phyloP scores from a whole-genome alignment of 176 grass and related monocot genomes.

The maize (Zea mays) region Zm-B73-REFERENCE-NAM-5.0 NC_050096.1:194948501-194949000 shows the following conservation, averaged over 20 bases:
- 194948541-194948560: background rate
- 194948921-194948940: background rate
- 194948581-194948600: background rate
- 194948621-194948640: no score
- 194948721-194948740: background rate
- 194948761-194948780: background rate
- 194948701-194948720: background rate
- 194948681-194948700: background rate
- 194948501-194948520: background rate
- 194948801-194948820: background rate
- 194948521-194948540: background rate
- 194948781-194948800: background rate
- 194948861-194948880: background rate
- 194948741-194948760: background rate
- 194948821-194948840: background rate
- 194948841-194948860: background rate
- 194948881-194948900: slow-evolving; percentile 3
- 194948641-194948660: no score
- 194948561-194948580: slow-evolving; percentile 8
- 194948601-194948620: no score
- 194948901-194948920: background rate
- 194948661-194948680: no score
- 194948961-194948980: background rate
- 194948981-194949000: slow-evolving; percentile 9
- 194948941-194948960: slow-evolving; percentile 12